Evolutionary conservation across 2,329 filamentous ascomycete species (phyloP).

Genomic region (Ceratocystis huliohia): DNA sequence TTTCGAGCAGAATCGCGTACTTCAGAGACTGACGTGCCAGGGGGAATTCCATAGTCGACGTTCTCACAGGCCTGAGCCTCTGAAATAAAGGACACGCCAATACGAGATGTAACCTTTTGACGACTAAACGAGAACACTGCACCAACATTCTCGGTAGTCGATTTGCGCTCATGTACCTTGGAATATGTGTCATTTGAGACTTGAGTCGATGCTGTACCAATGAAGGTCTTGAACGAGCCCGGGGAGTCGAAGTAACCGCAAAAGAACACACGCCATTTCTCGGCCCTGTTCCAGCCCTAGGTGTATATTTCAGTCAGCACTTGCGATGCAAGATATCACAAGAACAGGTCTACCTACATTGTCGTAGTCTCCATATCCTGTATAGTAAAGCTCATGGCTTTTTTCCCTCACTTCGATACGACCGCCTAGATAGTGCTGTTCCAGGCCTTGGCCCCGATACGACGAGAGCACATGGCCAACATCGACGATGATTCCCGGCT

Average conservation of each 20-base stretch:
- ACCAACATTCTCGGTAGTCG: conserved; percentile 27
- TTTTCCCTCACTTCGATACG: conserved; percentile 40
- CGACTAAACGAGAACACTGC: conserved; percentile 43
- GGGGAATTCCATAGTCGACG: conserved; percentile 44
- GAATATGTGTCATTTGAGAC: conserved; percentile 27
- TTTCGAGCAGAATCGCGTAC: conserved; percentile 37
- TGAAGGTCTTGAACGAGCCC: conserved; percentile 33
- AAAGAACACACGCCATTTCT: conserved; percentile 50
- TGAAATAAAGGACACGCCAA: conserved; percentile 59
- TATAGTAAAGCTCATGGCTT: conserved; percentile 31
- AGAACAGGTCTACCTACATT: conserved; percentile 34
- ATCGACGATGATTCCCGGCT: conserved; percentile 45
- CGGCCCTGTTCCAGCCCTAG: conserved; percentile 50
- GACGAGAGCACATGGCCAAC: conserved; percentile 54
- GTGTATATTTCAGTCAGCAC: conserved; percentile 10
- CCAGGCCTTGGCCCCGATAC: conserved; percentile 45
- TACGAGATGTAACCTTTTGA: conserved; percentile 39
- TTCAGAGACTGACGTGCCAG: conserved; percentile 31
- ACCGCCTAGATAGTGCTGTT: conserved; percentile 51
- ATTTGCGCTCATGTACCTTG: conserved; percentile 28
- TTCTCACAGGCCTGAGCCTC: conserved; percentile 45
- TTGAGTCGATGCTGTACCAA: conserved; percentile 29
- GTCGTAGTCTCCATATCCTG: conserved; percentile 49
- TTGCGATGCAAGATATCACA: not conserved
- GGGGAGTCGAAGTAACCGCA: conserved; percentile 47